Base-by-base conservation (phyloP, 1,139 yeast genomes). In the Yamadazyma mexicana region DNA sequence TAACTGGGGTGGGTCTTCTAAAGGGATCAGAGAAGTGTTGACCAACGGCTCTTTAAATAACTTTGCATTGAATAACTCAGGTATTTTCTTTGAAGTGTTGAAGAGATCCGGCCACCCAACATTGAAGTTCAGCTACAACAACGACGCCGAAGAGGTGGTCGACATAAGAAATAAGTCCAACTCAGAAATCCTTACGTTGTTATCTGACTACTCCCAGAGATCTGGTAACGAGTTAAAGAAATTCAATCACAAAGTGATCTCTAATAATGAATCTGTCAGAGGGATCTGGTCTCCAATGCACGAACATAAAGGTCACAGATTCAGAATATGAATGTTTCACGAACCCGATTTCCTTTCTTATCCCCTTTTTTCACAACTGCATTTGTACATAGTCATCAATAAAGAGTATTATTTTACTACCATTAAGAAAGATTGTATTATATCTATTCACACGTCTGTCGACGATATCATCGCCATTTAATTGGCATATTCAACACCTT, bases 211-310 rank as follows among this genome's bases (percentile, higher is more conserved):
- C 51, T 55, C 67, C 39, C 74, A 66, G 53, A 56, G 67, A 43
- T 61, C 69, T 40, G 77, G 77, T 33, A 62, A 63, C 39, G 59
- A 61, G 9, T 62, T 68, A 43, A 64, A 68, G 59, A 72, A 71
- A 51, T 69, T 51, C 55, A 72, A 72, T 60, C 81, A 84, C 49
- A 83, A 85, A 51, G 98, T 92, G 31, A 77, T 80, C 60, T 83
- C 95, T 33, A 63, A 75, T 44, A 92, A 91, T 61, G 79, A 78
- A 45, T 83, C 95, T 37, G 92, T 92, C 14, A 84, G 99, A 74
- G 99, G 98, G 55, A 75, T 92, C 39, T 92, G 99, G 98, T 88
- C 97, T 36, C 98, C 98, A 41, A 74, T 92, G 71, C 97, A 92
- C 59, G 81, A 77, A 39, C 81, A 80, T 45, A 83, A 86, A 60